Evolutionary conservation across 2,329 filamentous ascomycete genomes (phyloP), one percentile per base, ranked within the genome.

Genomic region (Penicillium glabrum): DNA sequence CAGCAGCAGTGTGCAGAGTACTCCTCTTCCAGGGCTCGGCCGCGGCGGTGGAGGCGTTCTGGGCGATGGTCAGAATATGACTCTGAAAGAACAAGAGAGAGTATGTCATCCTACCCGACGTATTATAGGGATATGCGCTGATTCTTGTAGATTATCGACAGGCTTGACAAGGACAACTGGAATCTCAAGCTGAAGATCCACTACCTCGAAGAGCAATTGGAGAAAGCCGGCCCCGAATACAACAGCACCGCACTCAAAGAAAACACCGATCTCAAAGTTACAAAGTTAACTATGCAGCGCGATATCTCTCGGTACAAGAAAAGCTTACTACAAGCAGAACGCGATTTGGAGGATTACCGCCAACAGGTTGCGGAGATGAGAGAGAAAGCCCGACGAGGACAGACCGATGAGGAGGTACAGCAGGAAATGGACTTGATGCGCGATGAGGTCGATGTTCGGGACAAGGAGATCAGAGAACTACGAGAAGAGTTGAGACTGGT

Each of bases 121-220:
- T 39, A 23, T 6, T 7, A 19, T 37, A 27, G 5, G 14, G 1
- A 3, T 27, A 44, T 52, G 44, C 21, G 11, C 62, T 69, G 48
- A 69, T 56, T 46, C 51, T 7, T 21, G 21, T 59, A 85, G 81
- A 85, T 86, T 64, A 93, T 99, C 66, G 91, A 97, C 77, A 90
- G 90, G 70, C 93, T 99, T 67, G 92, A 97, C 71, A 99, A 99
- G 79, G 95, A 98, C 71, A 99, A 99, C 71, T 99, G 98, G 71
- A 91, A 91, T 24, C 82, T 99, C 53, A 98, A 98, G 75, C 83
- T 98, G 66, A 97, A 96, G 75, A 96, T 98, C 52, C 92, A 98
- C 74, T 99, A 96, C 72, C 83, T 99, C 54, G 92, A 99, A 73
- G 91, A 98, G 66, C 90, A 91, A 14, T 78, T 99, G 49, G 86